Base-by-base conservation (phyloP, 1,284 basidiomycete species). In the Grifola frondosa region DNA sequence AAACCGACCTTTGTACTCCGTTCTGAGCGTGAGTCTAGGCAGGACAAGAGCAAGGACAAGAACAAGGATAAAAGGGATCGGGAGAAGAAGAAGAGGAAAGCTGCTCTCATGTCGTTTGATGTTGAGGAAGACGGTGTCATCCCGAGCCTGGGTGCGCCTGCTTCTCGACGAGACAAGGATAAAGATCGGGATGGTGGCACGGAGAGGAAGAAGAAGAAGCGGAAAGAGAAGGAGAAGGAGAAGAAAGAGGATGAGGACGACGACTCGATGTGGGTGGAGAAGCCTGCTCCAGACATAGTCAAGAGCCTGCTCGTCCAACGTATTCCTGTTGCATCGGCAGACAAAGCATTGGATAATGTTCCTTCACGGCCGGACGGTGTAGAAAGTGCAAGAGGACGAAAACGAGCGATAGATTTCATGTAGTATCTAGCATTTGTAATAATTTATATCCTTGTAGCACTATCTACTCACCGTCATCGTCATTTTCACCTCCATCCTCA, bases 1-100 rank as follows among this genome's bases (percentile, higher is more conserved):
- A 88, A 82, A 54, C 90, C 90, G 9, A 90, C 83, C 0, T 94
- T 95, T 55, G 81, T 91, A 10, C 79, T 80, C 8, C 78, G 81
- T 2, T 47, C 65, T 3, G 66, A 65, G 29, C 63, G 66, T 15
- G 57, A 60, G 24, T 53, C 58, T 11, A 56, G 57, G 10, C 63
- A 58, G 40, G 41, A 57, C 16, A 68, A 70, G 48, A 55, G 61
- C 35, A 68, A 71, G 50, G 62, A 64, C 20, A 69, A 69, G 47
- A 69, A 66, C 11, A 59, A 52, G 50, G 50, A 73, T 48, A 69
- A 70, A 50, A 70, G 68, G 45, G 66, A 63, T 52, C 69, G 71
- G 59, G 72, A 73, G 40, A 64, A 60, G 33, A 68, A 69, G 52
- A 70, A 63, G 62, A 33, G 42, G 30, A 52, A 51, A 31, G 33